These are phyloP conservation scores for Parmelia sp. DNA, from an alignment of 495 filamentous ascomycete species.

Conservation along the genomic window DNA sequence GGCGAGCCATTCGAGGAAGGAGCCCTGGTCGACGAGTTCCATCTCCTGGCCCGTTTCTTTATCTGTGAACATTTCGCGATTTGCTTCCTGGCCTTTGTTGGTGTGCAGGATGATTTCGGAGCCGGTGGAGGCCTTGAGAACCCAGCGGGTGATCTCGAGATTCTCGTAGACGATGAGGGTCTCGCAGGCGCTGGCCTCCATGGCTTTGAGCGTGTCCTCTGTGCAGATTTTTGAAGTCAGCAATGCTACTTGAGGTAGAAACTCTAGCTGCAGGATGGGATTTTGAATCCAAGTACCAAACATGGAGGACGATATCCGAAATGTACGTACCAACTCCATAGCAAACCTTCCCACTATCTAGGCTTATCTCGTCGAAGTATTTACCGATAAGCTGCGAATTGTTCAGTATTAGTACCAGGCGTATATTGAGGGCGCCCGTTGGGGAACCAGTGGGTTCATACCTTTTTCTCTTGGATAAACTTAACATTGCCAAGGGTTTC, in stretches of 20 bases:
- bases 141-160: conserved; percentile 85
- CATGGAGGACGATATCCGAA: too few species aligned
- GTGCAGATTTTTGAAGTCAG: too few species aligned
- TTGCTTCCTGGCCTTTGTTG: conserved; percentile 74
- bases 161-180: conserved; percentile 97
- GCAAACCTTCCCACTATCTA: conserved; percentile 91
- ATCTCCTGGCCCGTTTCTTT: conserved; percentile 94
- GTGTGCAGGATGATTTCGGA: conserved; percentile 72
- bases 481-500: conserved; percentile 99
- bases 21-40: conserved; percentile 76
- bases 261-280: too few species aligned
- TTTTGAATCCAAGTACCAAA: too few species aligned
- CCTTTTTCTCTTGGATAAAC: conserved; percentile 99
- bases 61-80: conserved; percentile 83
- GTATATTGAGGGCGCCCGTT: too few species aligned
- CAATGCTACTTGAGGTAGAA: too few species aligned
- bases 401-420: too few species aligned
- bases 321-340: too few species aligned
- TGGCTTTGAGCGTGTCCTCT: conserved; percentile 96
- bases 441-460: too few species aligned
- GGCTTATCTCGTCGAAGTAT: conserved; percentile 98
- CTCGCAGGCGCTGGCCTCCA: conserved; percentile 92
- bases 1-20: conserved; percentile 98
- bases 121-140: conserved; percentile 69
- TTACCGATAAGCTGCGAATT: conserved; percentile 91